These are phyloP conservation scores for Trichophyton schoenleinii DNA, from an alignment of 2,329 filamentous ascomycete species.

Conservation along the genomic window DNA sequence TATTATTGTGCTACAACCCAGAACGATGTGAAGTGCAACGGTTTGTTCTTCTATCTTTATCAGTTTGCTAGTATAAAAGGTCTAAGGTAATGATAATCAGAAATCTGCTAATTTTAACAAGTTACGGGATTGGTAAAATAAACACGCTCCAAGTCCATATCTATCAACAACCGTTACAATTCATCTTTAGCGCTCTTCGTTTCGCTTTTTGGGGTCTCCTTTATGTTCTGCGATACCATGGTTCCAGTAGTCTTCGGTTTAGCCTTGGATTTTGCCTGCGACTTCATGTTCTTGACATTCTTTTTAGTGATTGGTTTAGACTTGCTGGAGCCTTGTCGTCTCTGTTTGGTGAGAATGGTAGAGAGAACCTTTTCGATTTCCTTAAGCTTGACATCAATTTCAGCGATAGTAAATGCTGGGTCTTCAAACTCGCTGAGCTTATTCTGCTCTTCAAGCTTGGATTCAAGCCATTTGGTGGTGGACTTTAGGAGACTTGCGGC, in stretches of 20 bases:
- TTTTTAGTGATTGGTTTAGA: neutral
- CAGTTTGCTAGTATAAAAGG: neutral
- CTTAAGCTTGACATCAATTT: conserved; percentile 55
- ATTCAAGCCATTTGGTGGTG: conserved; percentile 60
- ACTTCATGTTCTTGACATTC: neutral
- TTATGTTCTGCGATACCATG: neutral
- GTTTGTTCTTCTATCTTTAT: neutral
- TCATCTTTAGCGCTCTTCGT: neutral
- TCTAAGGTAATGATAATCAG: neutral
- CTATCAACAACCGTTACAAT: neutral
- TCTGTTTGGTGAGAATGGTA: conserved; percentile 56
- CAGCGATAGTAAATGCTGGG: conserved; percentile 59
- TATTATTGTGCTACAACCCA: too few relatives aligned
- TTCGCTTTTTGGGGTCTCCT: neutral
- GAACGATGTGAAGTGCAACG: too few relatives aligned
- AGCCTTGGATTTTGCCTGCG: neutral
- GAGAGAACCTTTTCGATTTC: conserved; percentile 60
- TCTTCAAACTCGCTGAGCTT: conserved; percentile 59
- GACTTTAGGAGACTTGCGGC: conserved; percentile 52
- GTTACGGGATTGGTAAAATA: neutral
- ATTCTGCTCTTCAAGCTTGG: conserved; percentile 57
- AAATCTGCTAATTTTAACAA: neutral
- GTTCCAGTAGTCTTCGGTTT: neutral
- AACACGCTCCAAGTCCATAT: neutral
- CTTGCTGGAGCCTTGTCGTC: conserved; percentile 19